A percentile compares a stretch with the other conserved stretches of the same genome.
phyloP scores from a whole-genome alignment of 306 rosid genomes.

The Quercus dentata region DNA sequence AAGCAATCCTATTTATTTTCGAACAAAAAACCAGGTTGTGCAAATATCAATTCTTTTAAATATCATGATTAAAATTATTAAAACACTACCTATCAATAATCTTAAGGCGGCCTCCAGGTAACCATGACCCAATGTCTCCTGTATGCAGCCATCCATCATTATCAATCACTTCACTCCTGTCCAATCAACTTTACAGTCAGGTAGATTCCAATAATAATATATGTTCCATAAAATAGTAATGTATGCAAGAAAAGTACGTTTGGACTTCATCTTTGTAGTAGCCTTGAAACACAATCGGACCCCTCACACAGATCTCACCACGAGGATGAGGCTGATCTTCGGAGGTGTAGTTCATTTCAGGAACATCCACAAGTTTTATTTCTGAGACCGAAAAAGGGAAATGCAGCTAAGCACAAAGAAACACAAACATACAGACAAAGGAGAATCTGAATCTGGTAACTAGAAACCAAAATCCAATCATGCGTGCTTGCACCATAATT shows the following conservation, averaged over 20 bases:
- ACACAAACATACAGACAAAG: neutral
- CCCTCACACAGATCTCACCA: conserved; percentile 98
- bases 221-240: conserved; percentile 7
- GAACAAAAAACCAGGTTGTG: neutral
- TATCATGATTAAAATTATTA: neutral
- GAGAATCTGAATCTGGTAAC: neutral
- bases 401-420: conserved; percentile 17
- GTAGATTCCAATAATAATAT: neutral
- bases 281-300: conserved; percentile 83
- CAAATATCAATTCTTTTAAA: neutral
- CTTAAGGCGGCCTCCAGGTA: conserved; percentile 90
- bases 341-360: conserved; percentile 91
- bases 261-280: conserved; percentile 89
- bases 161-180: conserved; percentile 90
- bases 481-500: neutral
- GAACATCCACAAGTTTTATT: conserved; percentile 94
- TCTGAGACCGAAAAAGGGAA: conserved; percentile 50
- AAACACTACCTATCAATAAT: conserved; percentile 84
- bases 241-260: conserved; percentile 55
- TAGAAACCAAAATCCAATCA: neutral
- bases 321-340: conserved; percentile 91
- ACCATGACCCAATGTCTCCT: conserved; percentile 90
- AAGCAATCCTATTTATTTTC: neutral
- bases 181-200: conserved; percentile 25
- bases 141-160: conserved; percentile 98